Evolutionary conservation across 352 stramenopile genomes (phyloP), one percentile per base, ranked within the genome.

Genomic region (Thalassiosira hispida): DNA sequence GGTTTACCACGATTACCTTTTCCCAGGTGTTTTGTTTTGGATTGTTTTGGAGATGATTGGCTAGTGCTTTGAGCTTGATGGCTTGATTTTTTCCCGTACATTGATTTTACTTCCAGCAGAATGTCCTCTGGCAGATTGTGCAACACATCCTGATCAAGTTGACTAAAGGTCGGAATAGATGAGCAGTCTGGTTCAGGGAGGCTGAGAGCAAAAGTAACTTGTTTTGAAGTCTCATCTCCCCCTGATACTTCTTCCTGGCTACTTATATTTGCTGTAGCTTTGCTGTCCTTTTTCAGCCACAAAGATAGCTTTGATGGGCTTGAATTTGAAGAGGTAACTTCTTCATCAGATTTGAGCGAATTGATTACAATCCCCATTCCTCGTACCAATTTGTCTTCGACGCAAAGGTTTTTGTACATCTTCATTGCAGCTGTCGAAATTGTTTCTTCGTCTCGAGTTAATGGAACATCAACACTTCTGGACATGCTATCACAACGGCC

Each of bases 351-450:
- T 71, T 74, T 76, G 29, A 88, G 72, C 20, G 71, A 78, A 31
- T 53, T 90, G 0, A 94, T 82, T 8, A 91, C 61, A 27, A 94
- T 84, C n/a, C 89, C 87, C 79, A 94, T 90, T 11, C 89, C 89
- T 63, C 89, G 62, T 23, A 94, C 81, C 35, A 76, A 77, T 29
- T 89, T 68, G 56, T 84, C 55, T 31, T 86, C 57, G 18, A 94
- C 60, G 25, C 25, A 60, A 11, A 92, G 55, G 38, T 81, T 81
- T 22, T 86, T n/a, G 62, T 85, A 90, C 12, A 93, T 63, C 25
- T 80, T 85, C 62, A 90, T 77, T 25, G 56, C 80, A 71, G 69
- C 60, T 65, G 57, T 65, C 14, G 16, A 68, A 46, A 94, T 84
- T 18, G 87, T 38, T 20, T 79, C 70, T 64, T 64, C 56, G 70